These are phyloP conservation scores for Mucor mucedo DNA, from an alignment of 371 early-diverging fungal species.

Conservation along the genomic window DNA sequence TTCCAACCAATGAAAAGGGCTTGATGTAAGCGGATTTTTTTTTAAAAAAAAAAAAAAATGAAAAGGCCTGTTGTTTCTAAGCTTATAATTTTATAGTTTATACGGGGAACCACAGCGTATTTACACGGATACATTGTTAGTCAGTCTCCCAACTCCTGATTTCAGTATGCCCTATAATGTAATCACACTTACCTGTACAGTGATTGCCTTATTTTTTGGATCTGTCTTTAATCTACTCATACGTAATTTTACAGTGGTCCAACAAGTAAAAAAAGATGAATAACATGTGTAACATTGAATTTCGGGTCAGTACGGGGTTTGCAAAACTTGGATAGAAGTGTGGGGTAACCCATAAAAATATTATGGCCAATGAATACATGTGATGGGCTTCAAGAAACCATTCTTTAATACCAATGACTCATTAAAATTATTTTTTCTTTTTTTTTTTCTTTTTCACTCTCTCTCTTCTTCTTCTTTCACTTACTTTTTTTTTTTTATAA, in stretches of 20 bases:
- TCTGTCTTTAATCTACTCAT: constrained; percentile 84
- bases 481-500: constrained; percentile 12
- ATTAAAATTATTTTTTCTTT: constrained; percentile 13
- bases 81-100: background rate
- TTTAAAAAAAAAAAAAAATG: background rate
- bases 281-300: constrained; percentile 13
- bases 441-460: constrained; percentile 3
- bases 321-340: constrained; percentile 14
- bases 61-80: too few species aligned
- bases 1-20: constrained; percentile 24
- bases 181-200: constrained; percentile 94
- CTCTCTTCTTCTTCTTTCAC: background rate
- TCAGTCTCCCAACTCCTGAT: constrained; percentile 93
- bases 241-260: constrained; percentile 61
- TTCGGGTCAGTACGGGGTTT: constrained; percentile 24
- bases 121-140: constrained; percentile 84
- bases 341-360: constrained; percentile 21
- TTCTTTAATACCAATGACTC: constrained; percentile 16
- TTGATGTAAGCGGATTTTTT: constrained; percentile 3
- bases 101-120: constrained; percentile 53
- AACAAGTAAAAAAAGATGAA: constrained; percentile 1
- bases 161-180: constrained; percentile 99
- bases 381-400: constrained; percentile 8
- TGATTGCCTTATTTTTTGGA: constrained; percentile 95
- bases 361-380: constrained; percentile 17